These are phyloP conservation scores for Leishmania lainsoni DNA, from an alignment of 208 protist species.

Conservation along the genomic window DNA sequence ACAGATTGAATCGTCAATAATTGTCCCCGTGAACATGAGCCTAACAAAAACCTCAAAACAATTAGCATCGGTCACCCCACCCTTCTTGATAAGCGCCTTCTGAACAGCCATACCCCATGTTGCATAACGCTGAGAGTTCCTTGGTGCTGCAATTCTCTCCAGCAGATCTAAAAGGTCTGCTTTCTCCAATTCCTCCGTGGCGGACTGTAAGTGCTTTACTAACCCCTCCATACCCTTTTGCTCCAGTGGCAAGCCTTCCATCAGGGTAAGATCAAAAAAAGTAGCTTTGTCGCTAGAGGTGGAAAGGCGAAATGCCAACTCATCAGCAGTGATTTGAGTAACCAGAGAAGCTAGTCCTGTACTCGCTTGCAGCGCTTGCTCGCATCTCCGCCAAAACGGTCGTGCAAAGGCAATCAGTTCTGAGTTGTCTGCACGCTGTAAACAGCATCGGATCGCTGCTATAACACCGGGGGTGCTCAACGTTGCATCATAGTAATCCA, in stretches of 20 bases:
- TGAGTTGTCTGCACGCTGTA: background rate
- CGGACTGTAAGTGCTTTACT: background rate
- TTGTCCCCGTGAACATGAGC: conserved; percentile 4
- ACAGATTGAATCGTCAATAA: conserved; percentile 1
- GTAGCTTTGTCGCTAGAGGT: background rate
- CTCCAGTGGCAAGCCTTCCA: conserved; percentile 12
- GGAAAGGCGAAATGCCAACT: conserved; percentile 7
- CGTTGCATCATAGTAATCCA: conserved; percentile 25
- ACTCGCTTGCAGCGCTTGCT: background rate
- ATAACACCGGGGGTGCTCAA: conserved; percentile 8
- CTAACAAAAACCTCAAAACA: background rate
- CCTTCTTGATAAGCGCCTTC: conserved; percentile 1
- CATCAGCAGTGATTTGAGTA: background rate
- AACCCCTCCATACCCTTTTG: conserved; percentile 11
- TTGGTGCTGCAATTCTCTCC: conserved; percentile 1
- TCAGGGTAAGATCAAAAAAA: conserved; percentile 6
- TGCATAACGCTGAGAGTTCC: background rate
- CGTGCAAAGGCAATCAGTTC: conserved; percentile 18
- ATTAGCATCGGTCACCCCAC: background rate
- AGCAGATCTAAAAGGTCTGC: conserved; percentile 1
- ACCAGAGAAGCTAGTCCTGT: conserved; percentile 2
- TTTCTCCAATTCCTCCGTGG: background rate
- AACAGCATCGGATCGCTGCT: conserved; percentile 15
- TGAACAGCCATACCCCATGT: conserved; percentile 16
- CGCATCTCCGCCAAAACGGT: background rate